Conservation (phyloP, 169 alveolate species). For the Plasmodium gonderi region DNA sequence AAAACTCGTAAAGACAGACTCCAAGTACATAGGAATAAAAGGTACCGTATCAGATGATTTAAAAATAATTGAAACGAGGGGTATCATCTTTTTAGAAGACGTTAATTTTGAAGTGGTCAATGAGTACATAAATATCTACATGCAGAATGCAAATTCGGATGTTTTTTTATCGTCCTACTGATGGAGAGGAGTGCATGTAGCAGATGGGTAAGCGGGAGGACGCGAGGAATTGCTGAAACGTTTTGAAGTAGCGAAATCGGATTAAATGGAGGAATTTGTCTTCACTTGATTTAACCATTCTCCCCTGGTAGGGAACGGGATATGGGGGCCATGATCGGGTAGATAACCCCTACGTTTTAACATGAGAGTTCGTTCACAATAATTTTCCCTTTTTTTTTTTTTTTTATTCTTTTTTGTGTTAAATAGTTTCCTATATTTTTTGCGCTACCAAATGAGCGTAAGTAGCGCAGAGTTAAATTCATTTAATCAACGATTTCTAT, state of each 20-base stretch:
- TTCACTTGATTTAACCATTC: background rate
- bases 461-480: background rate
- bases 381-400: background rate
- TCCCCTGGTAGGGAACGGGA: background rate
- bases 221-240: background rate
- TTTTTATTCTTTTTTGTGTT: background rate
- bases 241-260: background rate
- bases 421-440: background rate
- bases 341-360: background rate
- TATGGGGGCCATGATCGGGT: background rate
- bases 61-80: conserved; percentile 66
- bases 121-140: conserved; percentile 48
- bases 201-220: background rate
- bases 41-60: conserved; percentile 63
- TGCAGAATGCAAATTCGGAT: conserved; percentile 47
- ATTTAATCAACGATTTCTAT: background rate
- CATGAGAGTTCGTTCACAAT: background rate
- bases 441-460: background rate
- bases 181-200: background rate
- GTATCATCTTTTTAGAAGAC: conserved; percentile 37
- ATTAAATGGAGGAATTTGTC: background rate
- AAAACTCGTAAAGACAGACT: background rate
- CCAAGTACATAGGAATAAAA: conserved; percentile 58
- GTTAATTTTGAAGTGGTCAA: conserved; percentile 65
- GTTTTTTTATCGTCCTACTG: conserved; percentile 51